Base-by-base conservation (phyloP, 2,329 filamentous ascomycete species). In the Scedosporium apiospermum region DNA sequence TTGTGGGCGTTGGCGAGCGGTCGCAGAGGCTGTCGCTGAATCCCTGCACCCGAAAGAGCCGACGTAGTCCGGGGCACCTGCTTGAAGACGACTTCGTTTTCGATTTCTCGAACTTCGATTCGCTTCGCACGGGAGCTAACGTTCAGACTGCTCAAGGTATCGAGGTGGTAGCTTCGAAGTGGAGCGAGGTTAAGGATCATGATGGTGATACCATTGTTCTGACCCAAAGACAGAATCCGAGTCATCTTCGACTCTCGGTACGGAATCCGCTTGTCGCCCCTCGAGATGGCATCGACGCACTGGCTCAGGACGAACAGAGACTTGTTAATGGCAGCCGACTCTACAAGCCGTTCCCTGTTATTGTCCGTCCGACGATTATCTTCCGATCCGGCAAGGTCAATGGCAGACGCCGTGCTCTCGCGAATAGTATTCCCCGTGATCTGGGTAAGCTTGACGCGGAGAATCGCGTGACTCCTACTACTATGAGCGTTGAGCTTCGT, bases 191-290 rank as follows among this genome's bases (percentile, higher is more conserved):
- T 98, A 44, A 98, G 80, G 64, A 98, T 95, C 95, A 98, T 98
- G 71, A 98, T 84, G 0, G 93, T 97, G 67, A 96, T 86, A 60
- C 95, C 93, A 66, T 96, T 91, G 76, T 98, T 97, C 76, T 97
- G 93, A 2, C 93, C 93, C 7, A 98, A 77, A 0, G 90, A 93
- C 27, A 98, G 76, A 62, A 98, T 97, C 57, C 93, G 85, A 0
- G 95, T 98, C 93, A 98, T 97, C 79, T 98, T 97, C 62, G 90
- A 95, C 72, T 97, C 93, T 63, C 93, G 84, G 73, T 96, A 98
- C 0, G 95, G 93, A 69, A 98, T 93, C 41, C 93, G 85, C 68
- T 82, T 84, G 71, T 88, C 85, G 38, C 85, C 84, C 26, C 84
- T 79, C 1, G 89, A 90, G 71, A 98, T 98, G 63, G 93, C 93